phyloP scores from a whole-genome alignment of 371 early-diverging fungal species.

The Mortierella sp. region DNA sequence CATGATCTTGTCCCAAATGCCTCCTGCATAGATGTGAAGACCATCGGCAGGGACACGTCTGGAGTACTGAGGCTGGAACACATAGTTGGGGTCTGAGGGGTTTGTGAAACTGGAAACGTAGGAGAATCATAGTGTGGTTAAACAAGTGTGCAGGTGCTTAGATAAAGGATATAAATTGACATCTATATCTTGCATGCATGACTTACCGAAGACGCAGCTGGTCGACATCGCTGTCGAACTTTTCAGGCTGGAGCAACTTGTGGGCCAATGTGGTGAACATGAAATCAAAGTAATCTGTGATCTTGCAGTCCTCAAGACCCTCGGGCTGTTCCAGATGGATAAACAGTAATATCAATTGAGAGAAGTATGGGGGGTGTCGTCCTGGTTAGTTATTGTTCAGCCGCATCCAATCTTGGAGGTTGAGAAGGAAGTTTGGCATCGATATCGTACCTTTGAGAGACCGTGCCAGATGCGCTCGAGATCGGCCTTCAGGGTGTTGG shows the following conservation, averaged over 20 bases:
- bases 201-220: constrained; percentile 77
- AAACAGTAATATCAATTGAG: not conserved
- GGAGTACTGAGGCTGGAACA: constrained; percentile 90
- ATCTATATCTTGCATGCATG: not conserved
- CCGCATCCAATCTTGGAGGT: not conserved
- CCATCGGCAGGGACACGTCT: constrained; percentile 97
- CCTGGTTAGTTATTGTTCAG: not conserved
- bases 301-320: constrained; percentile 82
- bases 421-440: not conserved
- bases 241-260: constrained; percentile 86
- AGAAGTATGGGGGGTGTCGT: not conserved
- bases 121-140: not conserved
- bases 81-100: constrained; percentile 75
- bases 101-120: constrained; percentile 76
- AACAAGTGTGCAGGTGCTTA: not conserved
- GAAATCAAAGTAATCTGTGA: constrained; percentile 94
- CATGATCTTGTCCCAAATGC: constrained; percentile 95
- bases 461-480: constrained; percentile 92
- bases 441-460: constrained; percentile 77
- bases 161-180: not conserved
- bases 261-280: constrained; percentile 94
- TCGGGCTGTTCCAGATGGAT: constrained; percentile 71
- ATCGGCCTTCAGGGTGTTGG: constrained; percentile 85
- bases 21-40: constrained; percentile 88
- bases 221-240: constrained; percentile 83